Conservation (phyloP, 2,329 filamentous ascomycete species). For the Diaporthe velutina region DNA sequence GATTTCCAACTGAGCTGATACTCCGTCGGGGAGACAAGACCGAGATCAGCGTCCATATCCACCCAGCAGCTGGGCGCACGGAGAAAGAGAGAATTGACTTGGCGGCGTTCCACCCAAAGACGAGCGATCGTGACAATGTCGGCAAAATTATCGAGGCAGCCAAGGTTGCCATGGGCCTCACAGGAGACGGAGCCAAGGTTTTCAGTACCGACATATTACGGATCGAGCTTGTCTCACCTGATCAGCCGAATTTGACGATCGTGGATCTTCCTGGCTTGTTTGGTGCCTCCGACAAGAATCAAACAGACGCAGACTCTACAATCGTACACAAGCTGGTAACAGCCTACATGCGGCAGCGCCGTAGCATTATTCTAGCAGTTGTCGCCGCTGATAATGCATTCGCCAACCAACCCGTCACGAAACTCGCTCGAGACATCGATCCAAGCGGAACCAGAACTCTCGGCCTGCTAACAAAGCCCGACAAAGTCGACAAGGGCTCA, state of each 20-base stretch:
- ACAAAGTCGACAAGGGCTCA: constrained; percentile 53
- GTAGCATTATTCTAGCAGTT: constrained; percentile 72
- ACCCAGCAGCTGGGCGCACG: constrained; percentile 48
- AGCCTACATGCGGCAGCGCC: constrained; percentile 66
- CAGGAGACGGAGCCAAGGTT: constrained; percentile 45
- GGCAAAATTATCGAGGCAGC: constrained; percentile 54
- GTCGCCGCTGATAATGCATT: constrained; percentile 69
- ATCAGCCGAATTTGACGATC: constrained; percentile 65
- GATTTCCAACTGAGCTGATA: constrained; percentile 73
- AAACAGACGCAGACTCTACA: constrained; percentile 58
- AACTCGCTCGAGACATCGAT: constrained; percentile 57
- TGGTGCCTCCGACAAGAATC: constrained; percentile 59
- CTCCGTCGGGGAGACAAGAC: constrained; percentile 58
- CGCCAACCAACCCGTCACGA: constrained; percentile 69
- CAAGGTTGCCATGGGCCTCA: constrained; percentile 63
- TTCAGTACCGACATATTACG: constrained; percentile 62
- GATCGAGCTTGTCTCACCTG: constrained; percentile 62
- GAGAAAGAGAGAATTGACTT: constrained; percentile 45
- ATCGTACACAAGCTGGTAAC: constrained; percentile 62
- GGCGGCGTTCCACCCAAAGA: constrained; percentile 45
- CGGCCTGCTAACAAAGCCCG: constrained; percentile 71
- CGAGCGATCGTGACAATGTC: constrained; percentile 45
- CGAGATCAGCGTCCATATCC: constrained; percentile 53
- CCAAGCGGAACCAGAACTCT: constrained; percentile 58
- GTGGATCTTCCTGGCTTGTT: constrained; percentile 72